Evolutionary conservation across 768 basidiomycete species (phyloP), one percentile per base, ranked within the genome.

Genomic region (Sistotremastrum suecicum): DNA sequence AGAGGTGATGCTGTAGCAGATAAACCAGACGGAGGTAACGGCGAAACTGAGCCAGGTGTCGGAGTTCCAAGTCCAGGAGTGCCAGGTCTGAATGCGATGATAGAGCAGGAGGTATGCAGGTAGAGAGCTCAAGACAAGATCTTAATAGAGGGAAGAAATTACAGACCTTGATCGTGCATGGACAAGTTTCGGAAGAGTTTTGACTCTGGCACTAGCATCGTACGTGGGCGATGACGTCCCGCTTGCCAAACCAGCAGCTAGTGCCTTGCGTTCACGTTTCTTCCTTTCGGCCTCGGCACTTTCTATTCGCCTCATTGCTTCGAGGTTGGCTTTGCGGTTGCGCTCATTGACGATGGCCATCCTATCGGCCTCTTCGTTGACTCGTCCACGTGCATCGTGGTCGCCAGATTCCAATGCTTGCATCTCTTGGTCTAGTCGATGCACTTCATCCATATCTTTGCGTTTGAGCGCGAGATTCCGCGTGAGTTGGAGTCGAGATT

Each of bases 311-410:
- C 85, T 71, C 44, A 90, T 75, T 3, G 76, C 75, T 55, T 92
- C 94, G 52, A 77, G 51, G 47, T 94, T 94, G 32, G 82, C 80
- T 58, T 75, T 81, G 46, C 85, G 74, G 60, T 97, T 97, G 46
- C 89, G 76, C 63, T 91, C 88, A 58, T 94, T 97, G 45, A 98
- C 79, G 56, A 67, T 76, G 10, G 84, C 76, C 29, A 94, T 69
- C 56, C 75, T 63, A 51, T 85, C 75, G 7, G 60, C 61, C 35
- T 56, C 54, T 31, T 43, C 42, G 50, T 51, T 53, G 50, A 51
- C 38, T 50, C 50, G 30, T 52, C 54, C 20, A 46, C 51, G 20
- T 53, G 53, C 7, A 41, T 34, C 41, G 48, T 36, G 34, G 32
- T 40, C 28, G 42, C 34, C 3, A 55, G 48, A 5, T 49, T 45